A percentile compares a stretch with the other conserved stretches of the same genome.
Evolutionary conservation across 2,329 filamentous ascomycete species (phyloP).

Genomic region (Claviceps sorghi): DNA sequence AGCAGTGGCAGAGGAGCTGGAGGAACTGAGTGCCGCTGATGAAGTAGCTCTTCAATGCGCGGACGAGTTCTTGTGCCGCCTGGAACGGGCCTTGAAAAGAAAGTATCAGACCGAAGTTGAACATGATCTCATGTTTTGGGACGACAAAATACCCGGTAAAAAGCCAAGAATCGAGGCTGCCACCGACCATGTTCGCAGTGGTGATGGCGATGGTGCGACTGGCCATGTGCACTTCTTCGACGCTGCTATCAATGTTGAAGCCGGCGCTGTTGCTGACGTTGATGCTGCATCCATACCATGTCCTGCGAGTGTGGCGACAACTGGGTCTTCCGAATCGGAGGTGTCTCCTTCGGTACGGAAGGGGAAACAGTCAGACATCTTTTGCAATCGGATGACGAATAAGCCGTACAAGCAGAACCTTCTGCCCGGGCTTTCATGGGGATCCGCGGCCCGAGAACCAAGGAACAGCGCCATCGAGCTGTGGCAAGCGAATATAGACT

Average conservation of each 20-base stretch:
- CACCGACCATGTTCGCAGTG: not conserved
- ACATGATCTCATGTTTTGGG: not conserved
- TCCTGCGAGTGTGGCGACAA: not conserved
- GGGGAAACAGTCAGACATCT: too few species aligned
- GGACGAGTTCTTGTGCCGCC: not conserved
- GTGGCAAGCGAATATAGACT: conserved; percentile 2
- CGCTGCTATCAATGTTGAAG: too few species aligned
- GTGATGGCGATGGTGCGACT: not conserved
- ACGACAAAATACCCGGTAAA: not conserved
- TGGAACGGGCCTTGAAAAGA: not conserved
- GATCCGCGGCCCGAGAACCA: not conserved
- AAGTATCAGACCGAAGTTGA: not conserved
- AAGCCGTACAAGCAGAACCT: not conserved
- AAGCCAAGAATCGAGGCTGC: not conserved
- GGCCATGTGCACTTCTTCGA: not conserved
- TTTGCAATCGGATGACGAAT: not conserved
- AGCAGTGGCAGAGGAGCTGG: not conserved
- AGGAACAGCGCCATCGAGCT: conserved; percentile 3
- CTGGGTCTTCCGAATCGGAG: not conserved
- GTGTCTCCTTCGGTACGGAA: not conserved
- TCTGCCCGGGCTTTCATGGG: not conserved
- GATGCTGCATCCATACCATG: not conserved
- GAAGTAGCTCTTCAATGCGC: not conserved
- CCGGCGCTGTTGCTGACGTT: not conserved
- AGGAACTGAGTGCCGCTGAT: not conserved